Evolutionary conservation across 2,329 filamentous ascomycete species (phyloP).

Genomic region (Exutisphaerella laricina): DNA sequence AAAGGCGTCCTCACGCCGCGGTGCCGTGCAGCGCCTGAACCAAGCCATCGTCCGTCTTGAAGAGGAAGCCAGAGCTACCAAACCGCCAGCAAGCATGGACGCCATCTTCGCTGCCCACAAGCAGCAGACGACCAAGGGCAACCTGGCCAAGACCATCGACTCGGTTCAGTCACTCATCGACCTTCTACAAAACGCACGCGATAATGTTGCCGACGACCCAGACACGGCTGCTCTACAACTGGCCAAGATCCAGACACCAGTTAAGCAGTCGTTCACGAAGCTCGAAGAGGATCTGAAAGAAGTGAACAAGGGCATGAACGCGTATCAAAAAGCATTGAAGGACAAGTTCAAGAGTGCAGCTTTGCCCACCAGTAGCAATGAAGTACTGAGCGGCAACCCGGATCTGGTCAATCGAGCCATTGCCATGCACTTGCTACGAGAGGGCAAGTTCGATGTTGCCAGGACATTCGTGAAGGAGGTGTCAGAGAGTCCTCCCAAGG

Average conservation of each 20-base stretch:
- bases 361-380: conserved; percentile 69
- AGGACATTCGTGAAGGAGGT: conserved; percentile 77
- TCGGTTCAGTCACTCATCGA: conserved; percentile 82
- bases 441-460: conserved; percentile 87
- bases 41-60: too few species aligned
- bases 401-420: conserved; percentile 85
- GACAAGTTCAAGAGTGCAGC: conserved; percentile 66
- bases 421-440: conserved; percentile 90
- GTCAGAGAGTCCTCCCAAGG: conserved; percentile 23
- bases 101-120: conserved; percentile 68
- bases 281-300: conserved; percentile 78
- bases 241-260: conserved; percentile 77
- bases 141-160: conserved; percentile 63
- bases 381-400: conserved; percentile 70
- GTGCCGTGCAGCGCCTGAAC: too few species aligned
- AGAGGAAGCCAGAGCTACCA: too few species aligned
- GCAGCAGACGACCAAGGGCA: conserved; percentile 63
- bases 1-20: too few species aligned
- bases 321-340: conserved; percentile 79
- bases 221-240: conserved; percentile 67
- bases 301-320: conserved; percentile 73
- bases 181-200: conserved; percentile 65
- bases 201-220: conserved; percentile 66
- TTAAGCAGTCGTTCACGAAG: conserved; percentile 73
- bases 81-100: conserved; percentile 57